Evolutionary conservation across 2,329 filamentous ascomycete genomes (phyloP).

Genomic region (Verticillium klebahnii): DNA sequence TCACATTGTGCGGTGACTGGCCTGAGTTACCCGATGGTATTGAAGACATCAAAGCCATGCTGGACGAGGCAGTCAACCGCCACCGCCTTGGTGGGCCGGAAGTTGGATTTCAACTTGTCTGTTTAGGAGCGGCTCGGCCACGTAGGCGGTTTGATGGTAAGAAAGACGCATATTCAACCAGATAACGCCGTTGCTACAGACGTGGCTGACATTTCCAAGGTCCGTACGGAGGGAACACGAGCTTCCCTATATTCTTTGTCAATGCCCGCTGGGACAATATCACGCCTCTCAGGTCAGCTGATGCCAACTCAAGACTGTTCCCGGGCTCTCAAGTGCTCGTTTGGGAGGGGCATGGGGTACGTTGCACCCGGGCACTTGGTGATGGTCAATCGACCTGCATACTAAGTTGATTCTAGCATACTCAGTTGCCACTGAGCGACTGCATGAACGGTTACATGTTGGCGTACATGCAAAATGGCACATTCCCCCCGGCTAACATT

Average conservation of each 20-base stretch:
- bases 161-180: neutral
- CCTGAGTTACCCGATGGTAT: neutral
- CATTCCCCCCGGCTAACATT: too few species aligned
- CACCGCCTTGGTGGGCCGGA: neutral
- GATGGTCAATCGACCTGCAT: neutral
- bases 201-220: neutral
- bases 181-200: too few species aligned
- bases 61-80: neutral
- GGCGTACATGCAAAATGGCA: too few species aligned
- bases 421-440: neutral
- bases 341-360: slow-evolving; percentile 46
- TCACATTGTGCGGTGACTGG: neutral
- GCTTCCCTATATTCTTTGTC: slow-evolving; percentile 38
- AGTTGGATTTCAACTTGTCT: neutral
- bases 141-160: slow-evolving; percentile 31
- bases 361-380: slow-evolving; percentile 9
- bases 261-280: slow-evolving; percentile 38
- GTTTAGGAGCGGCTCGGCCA: slow-evolving; percentile 18
- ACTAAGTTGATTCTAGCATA: neutral
- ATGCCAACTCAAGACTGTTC: slow-evolving; percentile 36
- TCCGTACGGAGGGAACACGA: slow-evolving; percentile 22
- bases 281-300: slow-evolving; percentile 37
- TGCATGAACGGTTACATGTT: too few species aligned
- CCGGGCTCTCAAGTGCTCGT: slow-evolving; percentile 38
- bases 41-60: neutral